Percentiles rank a stretch among this genome's conserved stretches.
These are phyloP conservation scores for Persicaria maculosa DNA, from an alignment of 148 eudicot species.

Conservation along the genomic window DNA sequence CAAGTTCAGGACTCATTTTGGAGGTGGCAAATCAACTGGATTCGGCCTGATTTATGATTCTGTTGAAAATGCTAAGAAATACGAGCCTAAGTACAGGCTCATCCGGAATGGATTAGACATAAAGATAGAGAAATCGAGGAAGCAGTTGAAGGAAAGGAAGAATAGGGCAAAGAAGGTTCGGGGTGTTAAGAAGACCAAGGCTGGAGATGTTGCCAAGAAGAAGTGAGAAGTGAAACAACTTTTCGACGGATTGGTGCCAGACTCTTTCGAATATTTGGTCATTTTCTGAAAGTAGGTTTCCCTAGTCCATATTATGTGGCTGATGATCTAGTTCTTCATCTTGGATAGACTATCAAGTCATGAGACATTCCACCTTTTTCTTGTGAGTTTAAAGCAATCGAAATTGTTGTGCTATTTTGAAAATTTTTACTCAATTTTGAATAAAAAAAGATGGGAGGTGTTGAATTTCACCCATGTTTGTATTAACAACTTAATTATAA, in stretches of 20 bases:
- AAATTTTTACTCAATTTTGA: no score
- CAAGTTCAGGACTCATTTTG: constrained; percentile 51
- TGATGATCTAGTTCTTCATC: no score
- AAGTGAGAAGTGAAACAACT: constrained; percentile 3
- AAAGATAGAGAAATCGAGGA: constrained; percentile 75
- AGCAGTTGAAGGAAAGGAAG: constrained; percentile 78
- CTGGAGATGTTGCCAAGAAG: constrained; percentile 6
- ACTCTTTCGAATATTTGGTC: background rate
- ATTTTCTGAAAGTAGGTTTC: background rate
- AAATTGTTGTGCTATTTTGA: no score
- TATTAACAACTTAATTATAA: no score
- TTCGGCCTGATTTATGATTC: constrained; percentile 48
- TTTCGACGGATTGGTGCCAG: background rate
- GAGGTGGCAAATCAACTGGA: constrained; percentile 52
- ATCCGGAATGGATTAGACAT: constrained; percentile 72
- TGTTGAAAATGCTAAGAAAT: constrained; percentile 45
- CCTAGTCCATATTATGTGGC: no score
- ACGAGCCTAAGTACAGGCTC: constrained; percentile 44
- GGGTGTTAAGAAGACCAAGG: constrained; percentile 55
- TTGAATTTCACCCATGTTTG: no score
- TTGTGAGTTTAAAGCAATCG: background rate
- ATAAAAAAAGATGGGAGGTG: no score
- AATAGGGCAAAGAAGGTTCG: constrained; percentile 77
- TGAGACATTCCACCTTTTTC: background rate
- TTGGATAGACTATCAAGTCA: background rate